phyloP scores from a whole-genome alignment of 2,329 filamentous ascomycete species.

The Chaetothyriales sp. region DNA sequence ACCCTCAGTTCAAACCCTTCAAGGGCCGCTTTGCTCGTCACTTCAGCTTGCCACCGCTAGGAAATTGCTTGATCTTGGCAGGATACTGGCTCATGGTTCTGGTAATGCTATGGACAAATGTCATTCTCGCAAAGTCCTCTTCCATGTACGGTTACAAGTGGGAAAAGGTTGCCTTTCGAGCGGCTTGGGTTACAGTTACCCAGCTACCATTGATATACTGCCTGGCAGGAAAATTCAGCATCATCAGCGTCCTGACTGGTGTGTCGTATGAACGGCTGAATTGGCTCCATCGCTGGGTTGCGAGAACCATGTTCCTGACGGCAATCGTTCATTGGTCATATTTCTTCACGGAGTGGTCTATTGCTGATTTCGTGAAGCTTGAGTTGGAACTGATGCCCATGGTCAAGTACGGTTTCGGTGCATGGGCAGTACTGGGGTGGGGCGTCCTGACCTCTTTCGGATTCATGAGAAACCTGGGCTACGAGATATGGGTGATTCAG shows the following conservation, averaged over 20 bases:
- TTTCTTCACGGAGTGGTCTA: slow-evolving; percentile 40
- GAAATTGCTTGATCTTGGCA: slow-evolving; percentile 11
- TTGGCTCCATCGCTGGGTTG: slow-evolving; percentile 40
- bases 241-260: slow-evolving; percentile 36
- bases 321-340: slow-evolving; percentile 42
- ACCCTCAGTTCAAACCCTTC: slow-evolving; percentile 11
- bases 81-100: slow-evolving; percentile 12
- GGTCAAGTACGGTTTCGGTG: slow-evolving; percentile 38
- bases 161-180: slow-evolving; percentile 45
- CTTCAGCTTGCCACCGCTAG: slow-evolving; percentile 12
- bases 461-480: slow-evolving; percentile 36
- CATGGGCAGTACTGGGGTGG: slow-evolving; percentile 39
- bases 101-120: slow-evolving; percentile 15
- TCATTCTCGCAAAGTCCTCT: slow-evolving; percentile 10
- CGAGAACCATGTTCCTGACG: slow-evolving; percentile 39
- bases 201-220: slow-evolving; percentile 45
- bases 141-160: slow-evolving; percentile 25
- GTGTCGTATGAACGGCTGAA: slow-evolving; percentile 39
- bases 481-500: slow-evolving; percentile 43
- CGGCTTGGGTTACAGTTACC: slow-evolving; percentile 39
- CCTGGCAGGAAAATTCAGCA: slow-evolving; percentile 42
- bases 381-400: slow-evolving; percentile 37
- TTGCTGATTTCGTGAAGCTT: slow-evolving; percentile 36
- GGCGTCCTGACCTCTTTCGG: slow-evolving; percentile 38
- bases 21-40: slow-evolving; percentile 8